Evolutionary conservation across 2,329 filamentous ascomycete genomes (phyloP).

Genomic region (Microascus cirrosus): DNA sequence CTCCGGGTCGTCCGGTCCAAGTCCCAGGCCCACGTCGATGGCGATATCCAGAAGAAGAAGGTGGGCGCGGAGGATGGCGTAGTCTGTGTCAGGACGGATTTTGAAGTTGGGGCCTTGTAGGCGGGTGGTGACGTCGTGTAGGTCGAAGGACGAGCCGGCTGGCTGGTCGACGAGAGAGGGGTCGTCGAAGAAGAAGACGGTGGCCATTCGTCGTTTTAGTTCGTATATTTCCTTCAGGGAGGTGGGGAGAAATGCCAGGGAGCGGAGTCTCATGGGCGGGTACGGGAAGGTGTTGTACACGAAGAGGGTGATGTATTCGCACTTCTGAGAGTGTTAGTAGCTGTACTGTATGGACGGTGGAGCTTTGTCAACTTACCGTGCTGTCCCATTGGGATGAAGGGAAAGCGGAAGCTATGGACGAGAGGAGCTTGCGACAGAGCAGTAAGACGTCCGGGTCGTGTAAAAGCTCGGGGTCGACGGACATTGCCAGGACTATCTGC

Average conservation of each 20-base stretch:
- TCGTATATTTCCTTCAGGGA: conserved; percentile 38
- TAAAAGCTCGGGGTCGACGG: conserved; percentile 27
- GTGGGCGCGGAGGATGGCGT: conserved; percentile 53
- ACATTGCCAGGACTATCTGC: conserved; percentile 40
- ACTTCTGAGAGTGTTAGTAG: background rate
- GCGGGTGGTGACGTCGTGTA: conserved; percentile 32
- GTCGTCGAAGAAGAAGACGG: conserved; percentile 49
- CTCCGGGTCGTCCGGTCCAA: conserved; percentile 14
- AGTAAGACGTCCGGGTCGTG: conserved; percentile 21
- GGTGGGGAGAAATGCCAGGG: conserved; percentile 48
- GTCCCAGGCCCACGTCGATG: conserved; percentile 49
- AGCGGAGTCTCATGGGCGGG: conserved; percentile 40
- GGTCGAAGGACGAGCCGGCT: conserved; percentile 27
- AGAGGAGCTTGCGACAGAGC: background rate
- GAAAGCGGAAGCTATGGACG: background rate
- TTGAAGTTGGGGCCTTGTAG: conserved; percentile 34
- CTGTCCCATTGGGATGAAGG: background rate
- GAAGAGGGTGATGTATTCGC: background rate
- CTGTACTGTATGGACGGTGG: background rate
- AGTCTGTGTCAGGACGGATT: conserved; percentile 45
- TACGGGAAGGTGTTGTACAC: conserved; percentile 35
- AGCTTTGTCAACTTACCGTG: background rate
- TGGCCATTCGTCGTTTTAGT: conserved; percentile 54
- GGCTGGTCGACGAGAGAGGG: conserved; percentile 25
- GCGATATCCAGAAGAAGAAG: conserved; percentile 62